Evolutionary conservation across 108 stramenopile genomes (phyloP), one percentile per base, ranked within the genome.

Genomic region (Fistulifera pelliculosa): DNA sequence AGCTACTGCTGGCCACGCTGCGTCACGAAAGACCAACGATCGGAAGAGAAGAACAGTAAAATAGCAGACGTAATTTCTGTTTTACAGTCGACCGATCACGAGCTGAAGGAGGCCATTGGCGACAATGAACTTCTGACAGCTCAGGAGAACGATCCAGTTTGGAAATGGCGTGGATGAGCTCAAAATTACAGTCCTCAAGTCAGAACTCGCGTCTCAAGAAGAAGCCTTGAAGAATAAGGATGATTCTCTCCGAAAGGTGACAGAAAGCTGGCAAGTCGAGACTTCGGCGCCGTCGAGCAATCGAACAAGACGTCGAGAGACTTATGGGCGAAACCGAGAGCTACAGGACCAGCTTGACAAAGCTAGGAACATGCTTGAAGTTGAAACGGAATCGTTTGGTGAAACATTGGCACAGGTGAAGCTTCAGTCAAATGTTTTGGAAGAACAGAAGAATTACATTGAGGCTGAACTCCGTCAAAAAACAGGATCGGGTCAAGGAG

Each of bases 291-390:
- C 44, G 21, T 8, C 4, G 11, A 8, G 44, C 44, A 4, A 11
- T 45, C 3, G 19, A 45, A 21, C 44, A 45, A 45, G 21, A 45
- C 19, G 44, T 19, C 3, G 44, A 45, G 44, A 45, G 21, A 45
- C 16, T 45, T 11, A 21, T 11, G 4, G 8, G 31, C 3, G 44
- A 17, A 45, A 6, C 21, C 44, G 21, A 8, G 44, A 45, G 5
- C 6, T 21, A 45, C 16, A 45, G 6, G 44, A 45, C 5, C 44
- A 45, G 44, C 44, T 45, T 45, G 19, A 45, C 44, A 45, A 8
- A 4, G 44, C 11, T 3, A 45, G 11, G 5, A 17, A 45, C 4
- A 3, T 5, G 44, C 4, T 17, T 21, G 44, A 45, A 19, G 44
- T 6, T 3, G 21, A 4, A 21, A 11, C 44, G 21, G 11, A 4